Conservation (phyloP, 2,329 filamentous ascomycete species). For the Blastomyces parvus region DNA sequence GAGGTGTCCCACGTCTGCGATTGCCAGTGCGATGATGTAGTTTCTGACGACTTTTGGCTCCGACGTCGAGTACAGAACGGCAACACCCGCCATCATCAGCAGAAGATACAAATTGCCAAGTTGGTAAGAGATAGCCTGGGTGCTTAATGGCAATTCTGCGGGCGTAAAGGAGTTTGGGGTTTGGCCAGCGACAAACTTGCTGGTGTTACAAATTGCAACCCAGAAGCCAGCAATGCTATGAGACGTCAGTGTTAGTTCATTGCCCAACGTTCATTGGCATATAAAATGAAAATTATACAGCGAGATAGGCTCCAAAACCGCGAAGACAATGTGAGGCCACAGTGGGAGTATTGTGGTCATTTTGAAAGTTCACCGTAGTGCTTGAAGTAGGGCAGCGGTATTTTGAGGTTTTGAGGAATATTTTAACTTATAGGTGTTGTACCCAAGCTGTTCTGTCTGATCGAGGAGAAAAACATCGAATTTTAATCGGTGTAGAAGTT, state of each 20-base stretch:
- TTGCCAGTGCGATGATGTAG: constrained; percentile 56
- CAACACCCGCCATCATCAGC: constrained; percentile 54
- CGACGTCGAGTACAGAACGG: constrained; percentile 53
- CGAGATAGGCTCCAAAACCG: constrained; percentile 58
- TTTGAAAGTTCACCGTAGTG: neutral
- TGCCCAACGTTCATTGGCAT: constrained; percentile 8
- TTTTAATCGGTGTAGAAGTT: neutral
- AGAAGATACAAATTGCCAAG: constrained; percentile 62
- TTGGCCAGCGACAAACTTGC: constrained; percentile 57
- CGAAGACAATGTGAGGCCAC: constrained; percentile 58
- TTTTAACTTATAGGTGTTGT: neutral
- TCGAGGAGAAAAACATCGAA: neutral
- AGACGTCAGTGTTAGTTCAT: constrained; percentile 6
- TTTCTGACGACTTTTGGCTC: constrained; percentile 57
- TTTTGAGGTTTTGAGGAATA: neutral
- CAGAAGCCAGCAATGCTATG: constrained; percentile 51
- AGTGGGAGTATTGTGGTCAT: constrained; percentile 47
- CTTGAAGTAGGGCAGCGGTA: neutral
- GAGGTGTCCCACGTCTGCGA: constrained; percentile 60
- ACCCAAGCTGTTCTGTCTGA: neutral
- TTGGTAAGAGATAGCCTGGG: constrained; percentile 54
- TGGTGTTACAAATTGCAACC: constrained; percentile 46
- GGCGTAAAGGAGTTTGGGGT: constrained; percentile 35
- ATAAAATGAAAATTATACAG: constrained; percentile 32
- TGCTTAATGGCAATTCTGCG: constrained; percentile 22